Evolutionary conservation across 768 basidiomycete species (phyloP).

Genomic region (Podaxis carcinomalis): DNA sequence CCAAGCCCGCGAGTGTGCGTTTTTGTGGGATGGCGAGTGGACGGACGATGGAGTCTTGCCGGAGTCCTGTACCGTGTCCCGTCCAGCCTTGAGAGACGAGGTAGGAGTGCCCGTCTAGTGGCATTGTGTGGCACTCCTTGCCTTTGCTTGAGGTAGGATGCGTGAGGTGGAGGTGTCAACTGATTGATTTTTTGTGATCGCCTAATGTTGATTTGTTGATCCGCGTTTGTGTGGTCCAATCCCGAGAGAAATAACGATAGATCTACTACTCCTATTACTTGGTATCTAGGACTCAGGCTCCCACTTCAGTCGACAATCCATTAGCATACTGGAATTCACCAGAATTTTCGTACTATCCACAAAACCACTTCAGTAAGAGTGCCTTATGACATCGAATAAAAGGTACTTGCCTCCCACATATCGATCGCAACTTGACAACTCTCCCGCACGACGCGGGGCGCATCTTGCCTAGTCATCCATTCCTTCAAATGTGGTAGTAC

Average conservation of each 20-base stretch:
- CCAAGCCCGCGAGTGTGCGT: slow-evolving; percentile 79
- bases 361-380: background rate
- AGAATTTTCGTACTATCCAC: slow-evolving; percentile 70
- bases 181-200: slow-evolving; percentile 6
- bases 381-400: background rate
- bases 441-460: slow-evolving; percentile 88
- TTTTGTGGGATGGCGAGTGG: slow-evolving; percentile 83
- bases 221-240: background rate
- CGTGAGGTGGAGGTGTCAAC: background rate
- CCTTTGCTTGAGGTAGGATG: background rate
- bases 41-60: slow-evolving; percentile 70
- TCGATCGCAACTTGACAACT: slow-evolving; percentile 96
- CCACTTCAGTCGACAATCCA: slow-evolving; percentile 19
- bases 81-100: slow-evolving; percentile 84
- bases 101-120: slow-evolving; percentile 67
- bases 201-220: background rate
- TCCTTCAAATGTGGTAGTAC: slow-evolving; percentile 84
- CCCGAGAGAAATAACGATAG: background rate
- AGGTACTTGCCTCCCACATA: slow-evolving; percentile 84
- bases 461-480: slow-evolving; percentile 75
- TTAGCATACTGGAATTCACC: slow-evolving; percentile 76
- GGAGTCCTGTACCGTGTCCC: slow-evolving; percentile 82
- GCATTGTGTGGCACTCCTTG: slow-evolving; percentile 36
- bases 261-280: background rate
- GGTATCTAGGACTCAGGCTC: background rate